Conservation (phyloP, 768 basidiomycete genomes). For the Termitomyces sp. region DNA sequence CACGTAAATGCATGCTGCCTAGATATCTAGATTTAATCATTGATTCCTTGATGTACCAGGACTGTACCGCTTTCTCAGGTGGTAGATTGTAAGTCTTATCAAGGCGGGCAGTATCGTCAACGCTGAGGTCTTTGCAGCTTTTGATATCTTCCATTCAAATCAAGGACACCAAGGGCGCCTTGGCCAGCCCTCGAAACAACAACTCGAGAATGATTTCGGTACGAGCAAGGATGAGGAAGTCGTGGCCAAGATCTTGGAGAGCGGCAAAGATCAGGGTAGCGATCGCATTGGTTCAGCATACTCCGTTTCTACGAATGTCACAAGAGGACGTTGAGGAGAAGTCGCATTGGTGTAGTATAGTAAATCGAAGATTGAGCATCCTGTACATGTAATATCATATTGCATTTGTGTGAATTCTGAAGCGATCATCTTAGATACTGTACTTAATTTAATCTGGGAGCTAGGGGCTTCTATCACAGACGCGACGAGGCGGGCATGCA, state of each 20-base stretch:
- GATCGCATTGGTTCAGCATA: slow-evolving; percentile 35
- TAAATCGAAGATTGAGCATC: not conserved
- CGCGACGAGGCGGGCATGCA: not conserved
- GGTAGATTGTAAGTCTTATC: slow-evolving; percentile 62
- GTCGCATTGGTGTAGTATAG: not conserved
- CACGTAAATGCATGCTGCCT: slow-evolving; percentile 45
- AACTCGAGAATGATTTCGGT: slow-evolving; percentile 71
- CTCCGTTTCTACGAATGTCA: slow-evolving; percentile 16
- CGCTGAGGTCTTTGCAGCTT: slow-evolving; percentile 40
- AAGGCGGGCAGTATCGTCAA: not conserved
- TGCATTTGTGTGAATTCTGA: not conserved
- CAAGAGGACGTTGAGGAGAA: slow-evolving; percentile 15
- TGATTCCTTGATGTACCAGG: slow-evolving; percentile 28
- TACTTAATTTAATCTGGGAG: too few relatives aligned
- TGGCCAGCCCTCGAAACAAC: slow-evolving; percentile 73
- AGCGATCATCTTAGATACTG: not conserved
- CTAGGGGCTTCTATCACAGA: not conserved
- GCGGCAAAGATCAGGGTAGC: slow-evolving; percentile 53
- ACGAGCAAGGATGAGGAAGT: slow-evolving; percentile 64
- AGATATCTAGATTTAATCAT: not conserved
- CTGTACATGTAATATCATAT: not conserved
- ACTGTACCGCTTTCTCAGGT: slow-evolving; percentile 68
- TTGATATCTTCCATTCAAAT: slow-evolving; percentile 60
- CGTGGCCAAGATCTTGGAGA: slow-evolving; percentile 50
- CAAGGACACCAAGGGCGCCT: slow-evolving; percentile 80